Evolutionary conservation across 2,329 filamentous ascomycete genomes (phyloP).

Genomic region (Exophiala sp.): DNA sequence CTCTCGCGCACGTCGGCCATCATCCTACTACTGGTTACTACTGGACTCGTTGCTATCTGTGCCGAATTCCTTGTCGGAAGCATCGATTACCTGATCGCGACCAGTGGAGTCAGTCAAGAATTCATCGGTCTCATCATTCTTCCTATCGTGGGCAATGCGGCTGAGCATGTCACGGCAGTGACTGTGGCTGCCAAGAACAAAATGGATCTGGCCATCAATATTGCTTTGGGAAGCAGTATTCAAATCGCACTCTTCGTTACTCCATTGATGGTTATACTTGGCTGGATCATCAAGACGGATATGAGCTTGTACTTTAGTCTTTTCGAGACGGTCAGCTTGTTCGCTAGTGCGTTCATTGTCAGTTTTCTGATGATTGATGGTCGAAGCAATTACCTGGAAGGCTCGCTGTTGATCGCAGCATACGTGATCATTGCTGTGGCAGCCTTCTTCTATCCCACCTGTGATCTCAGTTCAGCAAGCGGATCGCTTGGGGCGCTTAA

Average conservation of each 20-base stretch:
- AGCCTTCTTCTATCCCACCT: conserved; percentile 63
- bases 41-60: conserved; percentile 63
- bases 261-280: conserved; percentile 66
- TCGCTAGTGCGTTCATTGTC: conserved; percentile 79
- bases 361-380: conserved; percentile 85
- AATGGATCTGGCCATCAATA: conserved; percentile 71
- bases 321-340: conserved; percentile 84
- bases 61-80: conserved; percentile 68
- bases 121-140: conserved; percentile 71
- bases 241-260: conserved; percentile 70
- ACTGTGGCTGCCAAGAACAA: conserved; percentile 71
- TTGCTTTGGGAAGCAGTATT: conserved; percentile 67
- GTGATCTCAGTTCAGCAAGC: conserved; percentile 28
- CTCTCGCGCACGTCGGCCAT: conserved; percentile 49
- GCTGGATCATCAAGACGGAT: conserved; percentile 65
- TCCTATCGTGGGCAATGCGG: conserved; percentile 70
- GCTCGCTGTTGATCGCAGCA: conserved; percentile 60
- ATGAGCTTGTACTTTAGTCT: conserved; percentile 82
- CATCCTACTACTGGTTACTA: conserved; percentile 61
- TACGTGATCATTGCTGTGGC: conserved; percentile 67
- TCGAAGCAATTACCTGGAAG: conserved; percentile 82
- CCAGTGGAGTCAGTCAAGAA: conserved; percentile 56
- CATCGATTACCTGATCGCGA: conserved; percentile 62
- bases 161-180: conserved; percentile 69
- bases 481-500: conserved; percentile 20